Percentiles rank a stretch among this genome's conserved stretches.
Evolutionary conservation across 306 rosid species (phyloP).

Genomic region (Abrus pulchellus): DNA sequence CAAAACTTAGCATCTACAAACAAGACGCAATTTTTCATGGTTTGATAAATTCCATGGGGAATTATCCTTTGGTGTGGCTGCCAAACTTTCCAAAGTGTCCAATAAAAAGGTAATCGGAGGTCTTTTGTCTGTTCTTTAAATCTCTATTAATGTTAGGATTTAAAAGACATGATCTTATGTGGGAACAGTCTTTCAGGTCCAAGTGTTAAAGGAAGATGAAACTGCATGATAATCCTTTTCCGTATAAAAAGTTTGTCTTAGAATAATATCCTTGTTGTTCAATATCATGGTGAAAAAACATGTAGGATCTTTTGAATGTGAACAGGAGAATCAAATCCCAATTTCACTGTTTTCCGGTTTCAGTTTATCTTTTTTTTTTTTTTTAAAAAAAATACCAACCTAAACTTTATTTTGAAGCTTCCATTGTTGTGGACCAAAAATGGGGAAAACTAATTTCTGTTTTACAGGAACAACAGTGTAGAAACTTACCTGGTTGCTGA

Average conservation of each 20-base stretch:
- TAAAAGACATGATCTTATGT: conserved; percentile 1
- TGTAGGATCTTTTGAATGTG: conserved; percentile 27
- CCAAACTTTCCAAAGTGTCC: conserved; percentile 60
- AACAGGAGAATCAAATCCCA: conserved; percentile 10
- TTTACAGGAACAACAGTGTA: conserved; percentile 5
- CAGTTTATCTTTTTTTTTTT: not conserved
- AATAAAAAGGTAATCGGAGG: conserved; percentile 57
- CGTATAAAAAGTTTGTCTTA: conserved; percentile 21
- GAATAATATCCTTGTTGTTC: conserved; percentile 24
- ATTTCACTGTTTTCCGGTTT: not conserved
- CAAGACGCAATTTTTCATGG: conserved; percentile 24
- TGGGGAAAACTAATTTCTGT: not conserved
- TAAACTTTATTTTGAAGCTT: not conserved
- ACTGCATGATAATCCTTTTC: conserved; percentile 17
- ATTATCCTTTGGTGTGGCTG: conserved; percentile 58
- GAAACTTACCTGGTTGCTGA: conserved; percentile 21
- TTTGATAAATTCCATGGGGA: conserved; percentile 32
- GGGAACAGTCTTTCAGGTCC: conserved; percentile 14
- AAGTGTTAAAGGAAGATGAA: conserved; percentile 27
- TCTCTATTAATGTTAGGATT: not conserved
- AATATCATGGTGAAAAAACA: conserved; percentile 28
- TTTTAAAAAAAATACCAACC: not conserved
- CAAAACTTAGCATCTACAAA: conserved; percentile 22
- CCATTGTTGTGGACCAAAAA: not conserved
- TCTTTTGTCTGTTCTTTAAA: not conserved